Conservation (phyloP, 1,284 basidiomycete genomes). For the Ganoderma leucocontextum region DNA sequence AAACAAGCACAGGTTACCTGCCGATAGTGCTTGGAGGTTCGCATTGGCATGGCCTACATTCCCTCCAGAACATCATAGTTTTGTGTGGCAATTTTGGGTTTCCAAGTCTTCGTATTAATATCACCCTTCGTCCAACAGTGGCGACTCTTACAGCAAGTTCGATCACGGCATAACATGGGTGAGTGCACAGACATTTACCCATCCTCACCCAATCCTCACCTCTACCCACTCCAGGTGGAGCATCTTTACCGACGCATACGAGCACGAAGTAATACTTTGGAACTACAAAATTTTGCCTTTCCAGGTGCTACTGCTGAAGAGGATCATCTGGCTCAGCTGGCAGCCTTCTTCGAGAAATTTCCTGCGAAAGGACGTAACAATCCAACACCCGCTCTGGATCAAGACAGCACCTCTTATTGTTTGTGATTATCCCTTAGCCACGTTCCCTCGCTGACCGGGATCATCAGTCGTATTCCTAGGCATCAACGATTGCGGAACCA, state of each 20-base stretch:
- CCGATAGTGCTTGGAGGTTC: constrained; percentile 17
- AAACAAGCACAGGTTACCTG: constrained; percentile 6
- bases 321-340: constrained; percentile 30
- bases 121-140: constrained; percentile 8
- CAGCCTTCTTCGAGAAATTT: constrained; percentile 21
- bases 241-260: background rate
- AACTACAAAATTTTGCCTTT: constrained; percentile 28
- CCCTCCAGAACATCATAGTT: constrained; percentile 20
- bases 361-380: constrained; percentile 14
- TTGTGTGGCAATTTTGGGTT: constrained; percentile 9
- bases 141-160: constrained; percentile 27
- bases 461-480: constrained; percentile 32
- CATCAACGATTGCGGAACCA: constrained; percentile 37
- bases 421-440: background rate
- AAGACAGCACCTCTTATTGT: constrained; percentile 14
- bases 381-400: constrained; percentile 11
- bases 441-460: background rate
- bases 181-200: background rate
- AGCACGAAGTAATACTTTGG: background rate
- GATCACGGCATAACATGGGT: constrained; percentile 21
- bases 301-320: constrained; percentile 35
- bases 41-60: constrained; percentile 13
- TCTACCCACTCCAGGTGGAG: background rate
- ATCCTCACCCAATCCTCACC: background rate
- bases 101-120: background rate